Base-by-base conservation (phyloP, 371 early-diverging fungal genomes). In the Mortierella sp. region DNA sequence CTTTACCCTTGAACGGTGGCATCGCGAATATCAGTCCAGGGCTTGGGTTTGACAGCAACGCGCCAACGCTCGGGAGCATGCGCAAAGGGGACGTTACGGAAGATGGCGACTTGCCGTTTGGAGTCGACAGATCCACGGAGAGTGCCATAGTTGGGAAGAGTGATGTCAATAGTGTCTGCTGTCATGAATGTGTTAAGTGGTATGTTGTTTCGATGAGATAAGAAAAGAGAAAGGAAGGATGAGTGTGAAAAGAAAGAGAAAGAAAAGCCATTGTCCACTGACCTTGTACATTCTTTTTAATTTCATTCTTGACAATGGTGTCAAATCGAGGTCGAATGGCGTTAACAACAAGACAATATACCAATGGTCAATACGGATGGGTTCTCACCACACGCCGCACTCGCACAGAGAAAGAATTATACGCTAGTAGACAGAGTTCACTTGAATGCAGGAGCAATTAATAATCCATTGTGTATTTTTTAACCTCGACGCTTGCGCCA, bases 1-100 rank as follows among this genome's bases (percentile, higher is more conserved):
- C 28, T 31, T 72, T 73, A 81, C 85, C 77, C 79, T 74, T 78
- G 79, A 14, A 79, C 71, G 0, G 81, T 79, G 21, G 77, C 79
- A 76, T 84, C 85, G 2, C 76, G 76, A 57, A 81, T 42, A 44
- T 77, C 81, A 6, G 78, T 47, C 85, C 85, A 84, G 14, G 81
- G 79, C 7, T 80, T 75, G 11, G 81, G 80, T 31, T 76, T 78
- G 65, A 73, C 57, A 13, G 81, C 82, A 7, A 81, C 81, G 13
- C 80, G 47, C 84, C 84, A 83, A 3, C 84, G 70, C 38, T 80
- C 72, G 14, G 14, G 44, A 31, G 77, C 80, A 6, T 54, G 65
- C 7, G 74, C 84, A 50, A 50, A 83, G 21, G 84, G 84, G 19
- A 83, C 65, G 60, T 80, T 83, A 34, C 76, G 63, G 45, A 80